Evolutionary conservation across 768 basidiomycete species (phyloP), one percentile per base, ranked within the genome.

Genomic region (Lactarius deliciosus): DNA sequence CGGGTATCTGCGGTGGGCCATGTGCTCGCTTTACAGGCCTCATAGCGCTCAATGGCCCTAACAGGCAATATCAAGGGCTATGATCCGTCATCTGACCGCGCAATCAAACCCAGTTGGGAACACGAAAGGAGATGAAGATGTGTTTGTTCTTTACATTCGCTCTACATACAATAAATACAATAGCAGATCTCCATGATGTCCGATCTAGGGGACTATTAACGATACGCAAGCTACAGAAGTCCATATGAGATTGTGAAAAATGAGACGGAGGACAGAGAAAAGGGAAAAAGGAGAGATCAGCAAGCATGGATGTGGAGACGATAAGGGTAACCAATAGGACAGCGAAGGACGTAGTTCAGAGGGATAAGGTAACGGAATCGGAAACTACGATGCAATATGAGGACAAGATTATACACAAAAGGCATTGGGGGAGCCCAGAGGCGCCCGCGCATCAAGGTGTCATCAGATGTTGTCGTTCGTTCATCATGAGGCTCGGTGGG

Each of bases 91-190:
- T 28, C 25, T 53, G 50, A 53, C n/a, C 5, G 50, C 25, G 50
- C 50, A 53, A 53, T 53, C 50, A 50, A 53, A 53, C 50, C 50
- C 50, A 10, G 18, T 56, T 16, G 20, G 54, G 30, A 30, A 56
- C 16, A 34, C 18, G 28, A 13, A 56, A 34, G 32, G 55, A 32
- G 54, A 30, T 15, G 30, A 56, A 47, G 9, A 32, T 1, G 25
- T 1, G 32, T 45, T 53, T 53, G 40, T 25, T 67, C 40, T 67
- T 68, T 54, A 50, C 43, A 55, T 55, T 69, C 65, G 13, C 57
- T 68, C 60, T 68, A 68, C 68, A 57, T 66, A 68, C 60, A 68
- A 69, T 69, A 69, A 69, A 69, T 69, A 69, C 61, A 50, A 54
- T 58, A 32, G 54, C 40, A 69, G 25, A 62, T 40, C 59, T 60